Base-by-base conservation (phyloP, 768 basidiomycete species). In the Pisolithus tinctorius region DNA sequence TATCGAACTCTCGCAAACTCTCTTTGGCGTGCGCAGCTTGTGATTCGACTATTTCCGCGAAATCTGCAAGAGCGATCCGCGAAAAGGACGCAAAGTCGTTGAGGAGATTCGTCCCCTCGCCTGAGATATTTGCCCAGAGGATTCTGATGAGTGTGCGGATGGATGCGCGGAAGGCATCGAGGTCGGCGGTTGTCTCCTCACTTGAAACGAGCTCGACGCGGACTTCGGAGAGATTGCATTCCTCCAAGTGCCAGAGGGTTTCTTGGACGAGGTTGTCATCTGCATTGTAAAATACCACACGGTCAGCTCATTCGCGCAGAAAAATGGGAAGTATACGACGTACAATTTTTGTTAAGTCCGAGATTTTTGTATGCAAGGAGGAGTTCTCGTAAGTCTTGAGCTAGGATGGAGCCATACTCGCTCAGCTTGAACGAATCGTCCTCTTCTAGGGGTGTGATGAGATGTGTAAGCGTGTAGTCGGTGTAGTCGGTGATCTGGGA, bases 191-290 rank as follows among this genome's bases (percentile, higher is more conserved):
- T 0, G 74, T 80, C 44, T 81, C 71, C 25, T 77, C 74, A 6
- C 69, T 63, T 46, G 77, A 69, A 26, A 69, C 52, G 17, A 63
- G 55, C n/a, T 65, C 56, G 29, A 77, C 61, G 4, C 65, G 60
- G 4, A 75, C 70, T 1, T 66, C 60, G 14, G 69, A 61, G 34
- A 80, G 50, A 52, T 86, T 80, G 23, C 76, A 78, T 56, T 82
- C 70, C 4, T 74, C 70, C 30, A 88, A 67, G 57, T 86, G 81
- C 78, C 80, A 87, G 36, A 86, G 64, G 5, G 81, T 79, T 53
- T 83, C 69, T 59, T 89, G 86, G 1, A 88, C 60, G 42, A 82
- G 51, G 52, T 85, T 76, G 54, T 86, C 86, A 50, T 73, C 85
- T 88, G 48, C 1, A 51, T 39, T 43, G 4, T 20, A 3, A 26